These are phyloP conservation scores for Globisporangium paddicum DNA, from an alignment of 352 stramenopile species.

Conservation along the genomic window DNA sequence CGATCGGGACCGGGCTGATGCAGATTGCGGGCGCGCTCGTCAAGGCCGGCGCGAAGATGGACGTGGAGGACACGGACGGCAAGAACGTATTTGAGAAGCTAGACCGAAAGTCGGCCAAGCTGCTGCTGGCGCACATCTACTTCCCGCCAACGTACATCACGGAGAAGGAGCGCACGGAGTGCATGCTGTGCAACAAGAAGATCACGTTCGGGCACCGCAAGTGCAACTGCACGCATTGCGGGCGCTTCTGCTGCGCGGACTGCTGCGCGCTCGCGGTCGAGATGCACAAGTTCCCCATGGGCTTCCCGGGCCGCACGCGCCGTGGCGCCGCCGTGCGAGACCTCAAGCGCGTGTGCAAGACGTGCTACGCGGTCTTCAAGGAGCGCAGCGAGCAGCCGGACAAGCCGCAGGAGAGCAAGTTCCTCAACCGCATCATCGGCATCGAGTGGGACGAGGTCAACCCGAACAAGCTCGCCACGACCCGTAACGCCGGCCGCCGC, in stretches of 20 bases:
- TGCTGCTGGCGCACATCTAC: slow-evolving; percentile 81
- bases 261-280: slow-evolving; percentile 60
- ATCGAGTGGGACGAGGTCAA: slow-evolving; percentile 90
- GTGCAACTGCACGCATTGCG: slow-evolving; percentile 85
- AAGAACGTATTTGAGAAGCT: slow-evolving; percentile 86
- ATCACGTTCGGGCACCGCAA: slow-evolving; percentile 84
- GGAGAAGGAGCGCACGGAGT: slow-evolving; percentile 76
- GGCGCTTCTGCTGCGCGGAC: slow-evolving; percentile 68
- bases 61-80: slow-evolving; percentile 81
- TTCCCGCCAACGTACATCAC: slow-evolving; percentile 86
- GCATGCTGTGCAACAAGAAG: slow-evolving; percentile 86
- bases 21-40: slow-evolving; percentile 80
- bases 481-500: slow-evolving; percentile 43
- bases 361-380: slow-evolving; percentile 82
- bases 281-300: slow-evolving; percentile 82
- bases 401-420: slow-evolving; percentile 54
- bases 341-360: slow-evolving; percentile 81
- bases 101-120: slow-evolving; percentile 60
- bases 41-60: slow-evolving; percentile 80
- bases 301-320: slow-evolving; percentile 70
- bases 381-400: slow-evolving; percentile 66
- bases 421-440: slow-evolving; percentile 78
- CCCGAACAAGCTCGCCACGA: slow-evolving; percentile 68
- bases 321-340: slow-evolving; percentile 61
- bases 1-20: slow-evolving; percentile 51